These are phyloP conservation scores for Stagonosporopsis tanaceti DNA, from an alignment of 2,329 filamentous ascomycete species.

Conservation along the genomic window DNA sequence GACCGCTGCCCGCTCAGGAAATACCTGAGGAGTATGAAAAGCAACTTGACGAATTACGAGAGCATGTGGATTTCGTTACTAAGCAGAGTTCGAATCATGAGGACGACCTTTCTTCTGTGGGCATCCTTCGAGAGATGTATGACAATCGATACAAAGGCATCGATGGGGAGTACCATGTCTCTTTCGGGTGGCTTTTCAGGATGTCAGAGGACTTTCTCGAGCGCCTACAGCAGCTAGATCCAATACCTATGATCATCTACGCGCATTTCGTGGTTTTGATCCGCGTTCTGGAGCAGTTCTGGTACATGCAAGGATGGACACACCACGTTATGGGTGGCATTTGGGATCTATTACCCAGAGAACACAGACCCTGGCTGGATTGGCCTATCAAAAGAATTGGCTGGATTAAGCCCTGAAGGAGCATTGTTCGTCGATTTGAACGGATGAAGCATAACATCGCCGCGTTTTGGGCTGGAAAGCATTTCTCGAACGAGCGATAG, in stretches of 20 bases:
- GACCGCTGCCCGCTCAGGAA: slow-evolving; percentile 21
- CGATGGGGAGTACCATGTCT: slow-evolving; percentile 38
- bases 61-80: slow-evolving; percentile 19
- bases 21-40: slow-evolving; percentile 27
- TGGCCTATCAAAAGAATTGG: slow-evolving; percentile 36
- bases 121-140: slow-evolving; percentile 32
- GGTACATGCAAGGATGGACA: slow-evolving; percentile 45
- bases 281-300: slow-evolving; percentile 38
- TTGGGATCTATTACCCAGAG: slow-evolving; percentile 26
- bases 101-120: slow-evolving; percentile 20
- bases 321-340: slow-evolving; percentile 39
- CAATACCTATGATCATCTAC: slow-evolving; percentile 33
- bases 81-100: slow-evolving; percentile 7
- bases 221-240: slow-evolving; percentile 32
- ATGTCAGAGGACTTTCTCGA: slow-evolving; percentile 37
- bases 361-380: slow-evolving; percentile 32
- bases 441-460: no score
- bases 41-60: slow-evolving; percentile 28
- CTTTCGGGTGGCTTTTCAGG: slow-evolving; percentile 38
- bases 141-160: slow-evolving; percentile 30
- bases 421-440: neutral
- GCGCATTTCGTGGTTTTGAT: slow-evolving; percentile 40
- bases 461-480: neutral
- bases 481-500: neutral
- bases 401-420: slow-evolving; percentile 34